These are phyloP conservation scores for Bipolaris sorokiniana DNA, from an alignment of 2,329 filamentous ascomycete genomes.

Conservation along the genomic window DNA sequence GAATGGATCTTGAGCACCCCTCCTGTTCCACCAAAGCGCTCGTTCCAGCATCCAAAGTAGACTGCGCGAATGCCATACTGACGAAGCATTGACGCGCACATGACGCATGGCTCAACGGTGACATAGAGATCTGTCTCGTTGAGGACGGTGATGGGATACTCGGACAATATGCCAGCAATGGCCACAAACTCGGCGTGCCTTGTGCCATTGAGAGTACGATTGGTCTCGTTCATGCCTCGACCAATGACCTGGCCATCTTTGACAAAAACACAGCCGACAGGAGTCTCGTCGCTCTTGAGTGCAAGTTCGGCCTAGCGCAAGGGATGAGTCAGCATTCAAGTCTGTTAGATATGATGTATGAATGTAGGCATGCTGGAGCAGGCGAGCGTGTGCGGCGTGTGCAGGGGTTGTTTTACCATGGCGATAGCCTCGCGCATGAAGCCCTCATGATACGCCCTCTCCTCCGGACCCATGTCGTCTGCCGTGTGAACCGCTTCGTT, in stretches of 20 bases:
- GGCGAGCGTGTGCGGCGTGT: conserved; percentile 6
- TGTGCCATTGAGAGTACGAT: conserved; percentile 66
- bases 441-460: conserved; percentile 58
- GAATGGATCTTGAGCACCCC: conserved; percentile 88
- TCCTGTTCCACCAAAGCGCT: conserved; percentile 95
- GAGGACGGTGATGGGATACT: conserved; percentile 71
- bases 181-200: conserved; percentile 96
- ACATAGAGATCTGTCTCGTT: conserved; percentile 84
- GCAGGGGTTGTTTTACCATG: conserved; percentile 66
- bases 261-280: conserved; percentile 94
- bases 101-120: conserved; percentile 97
- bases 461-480: conserved; percentile 43
- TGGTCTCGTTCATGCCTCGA: conserved; percentile 95
- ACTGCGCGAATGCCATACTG: conserved; percentile 89
- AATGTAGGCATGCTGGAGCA: background rate
- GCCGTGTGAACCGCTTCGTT: conserved; percentile 31
- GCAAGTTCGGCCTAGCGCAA: conserved; percentile 76
- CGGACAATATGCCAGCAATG: conserved; percentile 68
- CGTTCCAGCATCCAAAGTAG: conserved; percentile 94
- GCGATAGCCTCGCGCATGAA: conserved; percentile 87
- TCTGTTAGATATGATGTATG: background rate
- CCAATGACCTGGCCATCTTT: conserved; percentile 80
- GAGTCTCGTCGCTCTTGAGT: conserved; percentile 83
- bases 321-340: conserved; percentile 30
- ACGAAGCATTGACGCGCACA: conserved; percentile 92